Conservation (phyloP, 75 land plant genomes). For the Adiantum capillusveneris region DNA sequence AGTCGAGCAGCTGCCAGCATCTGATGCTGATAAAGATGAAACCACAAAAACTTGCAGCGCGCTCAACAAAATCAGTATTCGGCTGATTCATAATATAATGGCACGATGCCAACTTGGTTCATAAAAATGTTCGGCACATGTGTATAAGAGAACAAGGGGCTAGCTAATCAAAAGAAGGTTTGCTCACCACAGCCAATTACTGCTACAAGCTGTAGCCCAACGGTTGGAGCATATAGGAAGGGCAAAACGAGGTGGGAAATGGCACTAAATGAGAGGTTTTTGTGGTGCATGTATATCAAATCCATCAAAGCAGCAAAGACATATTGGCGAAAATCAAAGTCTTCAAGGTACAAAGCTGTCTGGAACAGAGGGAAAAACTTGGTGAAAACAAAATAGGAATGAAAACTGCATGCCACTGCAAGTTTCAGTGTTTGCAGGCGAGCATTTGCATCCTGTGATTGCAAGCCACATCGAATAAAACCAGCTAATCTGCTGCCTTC, state of each 20-base stretch:
- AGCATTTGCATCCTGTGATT: slow-evolving; percentile 9
- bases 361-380: slow-evolving; percentile 15
- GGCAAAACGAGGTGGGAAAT: slow-evolving; percentile 9
- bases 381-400: slow-evolving; percentile 9
- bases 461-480: slow-evolving; percentile 12
- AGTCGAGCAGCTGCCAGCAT: too few species aligned
- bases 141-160: too few species aligned
- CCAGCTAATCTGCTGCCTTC: slow-evolving; percentile 11
- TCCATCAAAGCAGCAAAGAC: slow-evolving; percentile 16
- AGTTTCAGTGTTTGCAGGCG: slow-evolving; percentile 16
- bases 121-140: too few species aligned
- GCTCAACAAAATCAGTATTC: too few species aligned
- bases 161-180: too few species aligned
- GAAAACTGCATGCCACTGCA: slow-evolving; percentile 16
- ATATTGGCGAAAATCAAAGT: slow-evolving; percentile 9
- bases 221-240: slow-evolving; percentile 15
- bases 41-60: too few species aligned
- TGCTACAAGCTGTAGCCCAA: slow-evolving; percentile 1
- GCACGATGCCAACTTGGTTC: too few species aligned
- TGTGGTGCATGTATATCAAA: slow-evolving; percentile 14
- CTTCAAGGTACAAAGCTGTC: slow-evolving; percentile 13
- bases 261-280: background rate
- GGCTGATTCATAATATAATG: too few species aligned
- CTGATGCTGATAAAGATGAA: too few species aligned
- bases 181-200: slow-evolving; percentile 21